Conservation (phyloP, 495 filamentous ascomycete genomes). For the Talaromyces borbonicus region DNA sequence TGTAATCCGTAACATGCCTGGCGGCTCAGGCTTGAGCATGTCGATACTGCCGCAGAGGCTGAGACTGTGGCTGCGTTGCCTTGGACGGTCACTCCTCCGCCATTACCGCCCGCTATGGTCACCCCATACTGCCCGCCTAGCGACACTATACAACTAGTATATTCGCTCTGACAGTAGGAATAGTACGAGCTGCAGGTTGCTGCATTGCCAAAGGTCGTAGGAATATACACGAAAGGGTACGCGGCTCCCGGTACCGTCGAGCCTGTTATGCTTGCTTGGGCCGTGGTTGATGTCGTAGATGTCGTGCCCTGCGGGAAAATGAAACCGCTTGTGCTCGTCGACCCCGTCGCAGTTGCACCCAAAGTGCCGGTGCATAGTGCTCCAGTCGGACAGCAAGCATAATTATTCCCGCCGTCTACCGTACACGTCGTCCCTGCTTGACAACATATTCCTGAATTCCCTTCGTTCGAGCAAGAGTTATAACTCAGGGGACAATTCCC, state of each 20-base stretch:
- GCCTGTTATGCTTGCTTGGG: slow-evolving; percentile 27
- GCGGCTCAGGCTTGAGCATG: slow-evolving; percentile 55
- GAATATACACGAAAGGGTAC: slow-evolving; percentile 58
- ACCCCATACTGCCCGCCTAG: slow-evolving; percentile 42
- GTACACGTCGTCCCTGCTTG: slow-evolving; percentile 42
- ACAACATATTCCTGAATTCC: slow-evolving; percentile 48
- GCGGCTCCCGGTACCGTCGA: slow-evolving; percentile 29
- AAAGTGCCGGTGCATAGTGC: slow-evolving; percentile 54
- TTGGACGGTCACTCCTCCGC: slow-evolving; percentile 52
- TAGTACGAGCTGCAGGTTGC: slow-evolving; percentile 59
- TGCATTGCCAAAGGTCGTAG: slow-evolving; percentile 53
- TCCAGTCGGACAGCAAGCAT: slow-evolving; percentile 56
- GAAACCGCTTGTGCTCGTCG: slow-evolving; percentile 22
- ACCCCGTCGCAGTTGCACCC: slow-evolving; percentile 16
- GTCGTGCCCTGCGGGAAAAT: slow-evolving; percentile 27
- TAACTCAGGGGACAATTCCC: slow-evolving; percentile 44
- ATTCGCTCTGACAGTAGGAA: slow-evolving; percentile 54
- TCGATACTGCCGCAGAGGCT: slow-evolving; percentile 43
- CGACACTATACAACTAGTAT: slow-evolving; percentile 49
- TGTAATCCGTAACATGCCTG: slow-evolving; percentile 51
- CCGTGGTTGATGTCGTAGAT: slow-evolving; percentile 16
- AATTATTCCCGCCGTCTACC: slow-evolving; percentile 45
- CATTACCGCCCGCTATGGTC: slow-evolving; percentile 32
- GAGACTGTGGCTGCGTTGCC: slow-evolving; percentile 40
- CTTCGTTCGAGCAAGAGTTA: slow-evolving; percentile 39